These are phyloP conservation scores for Mediolabrus comicus DNA, from an alignment of 108 stramenopile genomes.

Conservation along the genomic window DNA sequence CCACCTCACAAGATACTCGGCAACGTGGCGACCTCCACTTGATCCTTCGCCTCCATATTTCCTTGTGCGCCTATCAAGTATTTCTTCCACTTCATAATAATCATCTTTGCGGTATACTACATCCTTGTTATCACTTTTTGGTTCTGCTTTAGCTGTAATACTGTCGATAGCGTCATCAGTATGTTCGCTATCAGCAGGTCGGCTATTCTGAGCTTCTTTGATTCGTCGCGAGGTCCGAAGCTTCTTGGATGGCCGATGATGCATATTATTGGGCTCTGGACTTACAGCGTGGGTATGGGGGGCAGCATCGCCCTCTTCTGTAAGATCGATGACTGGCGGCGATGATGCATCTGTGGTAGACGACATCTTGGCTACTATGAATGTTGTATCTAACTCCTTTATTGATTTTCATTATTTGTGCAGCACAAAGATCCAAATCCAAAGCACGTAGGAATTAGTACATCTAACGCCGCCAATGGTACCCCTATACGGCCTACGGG, in stretches of 20 bases:
- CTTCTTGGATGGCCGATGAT: not conserved
- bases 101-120: constrained; percentile 5
- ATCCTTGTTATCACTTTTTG: not conserved
- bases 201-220: not conserved
- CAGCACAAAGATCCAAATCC: too few species aligned
- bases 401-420: too few species aligned
- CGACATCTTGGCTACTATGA: too few species aligned
- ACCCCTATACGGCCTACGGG: too few species aligned
- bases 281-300: not conserved
- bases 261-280: not conserved
- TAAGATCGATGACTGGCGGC: not conserved
- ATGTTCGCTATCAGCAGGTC: not conserved
- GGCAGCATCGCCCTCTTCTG: not conserved
- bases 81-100: constrained; percentile 30
- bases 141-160: not conserved
- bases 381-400: too few species aligned
- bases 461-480: too few species aligned
- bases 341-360: too few species aligned
- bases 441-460: too few species aligned
- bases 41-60: constrained; percentile 5
- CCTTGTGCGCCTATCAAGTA: constrained; percentile 19
- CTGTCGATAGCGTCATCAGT: not conserved
- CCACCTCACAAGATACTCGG: constrained; percentile 36
- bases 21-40: not conserved
- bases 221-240: not conserved